Evolutionary conservation across 108 stramenopile species (phyloP).

Genomic region (Cyclotella atomus): DNA sequence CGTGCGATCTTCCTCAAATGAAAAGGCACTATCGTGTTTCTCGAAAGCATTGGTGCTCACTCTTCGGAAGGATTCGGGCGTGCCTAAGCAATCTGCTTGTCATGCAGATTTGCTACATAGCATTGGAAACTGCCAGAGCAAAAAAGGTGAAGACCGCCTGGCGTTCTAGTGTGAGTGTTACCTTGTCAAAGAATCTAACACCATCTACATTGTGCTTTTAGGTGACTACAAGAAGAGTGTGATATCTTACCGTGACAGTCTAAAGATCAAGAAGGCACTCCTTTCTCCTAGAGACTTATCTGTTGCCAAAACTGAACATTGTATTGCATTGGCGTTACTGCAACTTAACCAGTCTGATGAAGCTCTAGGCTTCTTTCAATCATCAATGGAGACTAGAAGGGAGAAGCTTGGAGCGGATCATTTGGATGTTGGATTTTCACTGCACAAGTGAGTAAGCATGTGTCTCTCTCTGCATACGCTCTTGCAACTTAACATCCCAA

Average conservation of each 20-base stretch:
- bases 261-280: slow-evolving; percentile 37
- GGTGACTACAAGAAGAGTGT: slow-evolving; percentile 19
- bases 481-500: neutral
- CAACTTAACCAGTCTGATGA: slow-evolving; percentile 38
- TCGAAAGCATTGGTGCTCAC: slow-evolving; percentile 34
- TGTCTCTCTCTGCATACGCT: no score
- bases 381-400: slow-evolving; percentile 36
- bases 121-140: slow-evolving; percentile 58
- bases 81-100: slow-evolving; percentile 13
- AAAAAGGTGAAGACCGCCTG: slow-evolving; percentile 6
- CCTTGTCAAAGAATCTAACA: neutral
- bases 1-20: slow-evolving; percentile 24
- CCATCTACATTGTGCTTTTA: slow-evolving; percentile 6
- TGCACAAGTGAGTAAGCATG: slow-evolving; percentile 40
- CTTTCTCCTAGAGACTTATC: slow-evolving; percentile 26
- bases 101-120: slow-evolving; percentile 56
- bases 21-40: slow-evolving; percentile 49
- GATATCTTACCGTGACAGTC: slow-evolving; percentile 33
- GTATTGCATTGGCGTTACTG: slow-evolving; percentile 38
- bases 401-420: slow-evolving; percentile 39
- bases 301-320: slow-evolving; percentile 54
- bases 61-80: slow-evolving; percentile 13
- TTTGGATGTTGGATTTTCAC: slow-evolving; percentile 55
- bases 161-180: neutral
- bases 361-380: slow-evolving; percentile 44